A percentile compares a stretch with the other conserved stretches of the same genome.
Conservation (phyloP, 1,139 yeast genomes). For the Chernovozyma aurita region DNA sequence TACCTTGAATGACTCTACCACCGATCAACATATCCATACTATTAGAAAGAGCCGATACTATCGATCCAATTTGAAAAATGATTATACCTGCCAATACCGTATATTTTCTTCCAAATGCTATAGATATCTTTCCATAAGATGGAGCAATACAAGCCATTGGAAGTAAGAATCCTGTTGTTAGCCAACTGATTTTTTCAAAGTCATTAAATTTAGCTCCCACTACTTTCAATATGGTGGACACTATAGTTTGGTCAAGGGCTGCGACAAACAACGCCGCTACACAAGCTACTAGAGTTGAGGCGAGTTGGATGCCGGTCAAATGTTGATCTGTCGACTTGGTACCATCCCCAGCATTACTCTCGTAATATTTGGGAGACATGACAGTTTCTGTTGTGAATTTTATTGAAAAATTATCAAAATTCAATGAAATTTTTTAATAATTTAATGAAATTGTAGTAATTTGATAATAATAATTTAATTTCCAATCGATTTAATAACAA, state of each 20-base stretch:
- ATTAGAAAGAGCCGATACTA: conserved; percentile 53
- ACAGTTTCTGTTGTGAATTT: too few relatives aligned
- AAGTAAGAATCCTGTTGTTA: conserved; percentile 55
- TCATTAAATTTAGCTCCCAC: conserved; percentile 52
- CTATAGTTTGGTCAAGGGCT: conserved; percentile 68
- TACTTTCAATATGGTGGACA: conserved; percentile 51
- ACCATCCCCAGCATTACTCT: conserved; percentile 58
- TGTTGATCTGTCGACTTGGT: conserved; percentile 46
- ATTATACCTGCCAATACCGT: conserved; percentile 46
- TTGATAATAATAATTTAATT: too few relatives aligned
- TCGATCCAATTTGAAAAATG: conserved; percentile 60
- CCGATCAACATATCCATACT: conserved; percentile 61
- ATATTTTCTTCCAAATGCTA: conserved; percentile 57
- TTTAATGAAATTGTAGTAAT: too few relatives aligned
- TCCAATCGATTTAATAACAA: too few relatives aligned
- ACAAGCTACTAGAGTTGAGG: conserved; percentile 41
- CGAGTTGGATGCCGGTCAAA: conserved; percentile 38
- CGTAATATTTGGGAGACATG: conserved; percentile 20
- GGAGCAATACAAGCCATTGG: conserved; percentile 58
- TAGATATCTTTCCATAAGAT: conserved; percentile 58
- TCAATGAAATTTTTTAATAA: too few relatives aligned
- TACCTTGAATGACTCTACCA: conserved; percentile 67
- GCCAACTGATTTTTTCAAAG: conserved; percentile 58
- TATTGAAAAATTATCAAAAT: too few relatives aligned
- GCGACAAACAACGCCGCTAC: conserved; percentile 51